phyloP scores from a whole-genome alignment of 306 rosid genomes.

The Castanospermum australe region DNA sequence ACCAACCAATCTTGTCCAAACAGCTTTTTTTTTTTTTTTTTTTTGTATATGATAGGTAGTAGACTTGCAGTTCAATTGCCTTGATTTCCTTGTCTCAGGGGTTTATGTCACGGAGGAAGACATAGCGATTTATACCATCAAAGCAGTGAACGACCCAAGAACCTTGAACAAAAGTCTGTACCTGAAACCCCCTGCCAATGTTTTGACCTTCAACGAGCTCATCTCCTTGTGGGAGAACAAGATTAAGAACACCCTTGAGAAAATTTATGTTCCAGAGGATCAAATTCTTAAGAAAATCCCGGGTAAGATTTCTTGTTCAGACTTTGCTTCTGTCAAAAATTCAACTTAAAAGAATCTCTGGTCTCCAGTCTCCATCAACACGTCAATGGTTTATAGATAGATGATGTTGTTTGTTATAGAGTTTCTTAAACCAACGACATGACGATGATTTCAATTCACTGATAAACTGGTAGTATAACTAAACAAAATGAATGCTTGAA shows the following conservation, averaged over 20 bases:
- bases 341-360: neutral
- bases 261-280: slow-evolving; percentile 31
- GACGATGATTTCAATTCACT: neutral
- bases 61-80: neutral
- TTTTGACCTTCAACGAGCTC: slow-evolving; percentile 39
- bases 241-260: slow-evolving; percentile 36
- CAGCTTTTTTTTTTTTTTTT: too few relatives aligned
- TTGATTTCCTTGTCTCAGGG: slow-evolving; percentile 7
- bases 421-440: neutral
- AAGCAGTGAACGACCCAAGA: slow-evolving; percentile 48
- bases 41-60: neutral
- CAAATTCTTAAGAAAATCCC: slow-evolving; percentile 44
- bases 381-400: neutral
- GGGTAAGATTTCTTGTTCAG: slow-evolving; percentile 13
- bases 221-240: slow-evolving; percentile 50
- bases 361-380: neutral
- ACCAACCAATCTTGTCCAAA: neutral
- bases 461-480: neutral
- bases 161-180: slow-evolving; percentile 45
- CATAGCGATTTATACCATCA: slow-evolving; percentile 35
- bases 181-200: slow-evolving; percentile 30
- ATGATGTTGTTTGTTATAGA: neutral
- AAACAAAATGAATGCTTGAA: neutral
- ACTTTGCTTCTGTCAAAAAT: neutral
- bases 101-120: slow-evolving; percentile 35